A percentile compares a stretch with the other conserved stretches of the same genome.
phyloP scores from a whole-genome alignment of 2,329 filamentous ascomycete species.

The Pseudogymnoascus verrucosus region DNA sequence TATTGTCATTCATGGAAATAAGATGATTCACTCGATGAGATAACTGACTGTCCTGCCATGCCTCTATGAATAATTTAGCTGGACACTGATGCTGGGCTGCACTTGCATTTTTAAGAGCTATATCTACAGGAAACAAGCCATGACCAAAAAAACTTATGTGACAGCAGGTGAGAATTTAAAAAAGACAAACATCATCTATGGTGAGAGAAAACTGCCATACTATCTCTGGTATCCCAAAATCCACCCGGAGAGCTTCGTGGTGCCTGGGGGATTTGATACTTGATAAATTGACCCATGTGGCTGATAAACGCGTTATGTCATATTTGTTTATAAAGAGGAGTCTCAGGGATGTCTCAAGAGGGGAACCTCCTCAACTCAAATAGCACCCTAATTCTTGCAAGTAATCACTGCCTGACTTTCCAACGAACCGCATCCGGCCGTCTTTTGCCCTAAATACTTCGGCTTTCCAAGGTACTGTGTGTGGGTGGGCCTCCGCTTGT shows the following conservation, averaged over 20 bases:
- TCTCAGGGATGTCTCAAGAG: constrained; percentile 5
- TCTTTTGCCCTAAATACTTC: not conserved
- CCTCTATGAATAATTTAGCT: not conserved
- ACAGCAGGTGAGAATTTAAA: not conserved
- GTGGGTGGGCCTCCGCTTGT: not conserved
- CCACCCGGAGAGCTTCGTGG: not conserved
- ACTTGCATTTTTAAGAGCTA: not conserved
- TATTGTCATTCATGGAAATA: not conserved
- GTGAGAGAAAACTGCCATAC: not conserved
- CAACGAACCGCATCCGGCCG: not conserved
- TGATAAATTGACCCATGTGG: not conserved
- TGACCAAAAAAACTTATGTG: not conserved
- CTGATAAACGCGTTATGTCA: not conserved
- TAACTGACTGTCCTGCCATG: not conserved
- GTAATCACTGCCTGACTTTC: not conserved
- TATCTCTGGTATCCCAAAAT: not conserved
- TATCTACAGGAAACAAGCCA: not conserved
- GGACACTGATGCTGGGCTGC: not conserved
- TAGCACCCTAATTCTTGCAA: not conserved
- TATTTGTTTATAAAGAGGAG: not conserved
- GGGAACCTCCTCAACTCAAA: not conserved
- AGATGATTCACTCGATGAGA: not conserved
- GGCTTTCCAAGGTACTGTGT: not conserved
- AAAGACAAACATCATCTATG: not conserved
- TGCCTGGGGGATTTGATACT: not conserved